phyloP scores from a whole-genome alignment of 371 early-diverging fungal species.

The Apophysomyces trapeziformis region DNA sequence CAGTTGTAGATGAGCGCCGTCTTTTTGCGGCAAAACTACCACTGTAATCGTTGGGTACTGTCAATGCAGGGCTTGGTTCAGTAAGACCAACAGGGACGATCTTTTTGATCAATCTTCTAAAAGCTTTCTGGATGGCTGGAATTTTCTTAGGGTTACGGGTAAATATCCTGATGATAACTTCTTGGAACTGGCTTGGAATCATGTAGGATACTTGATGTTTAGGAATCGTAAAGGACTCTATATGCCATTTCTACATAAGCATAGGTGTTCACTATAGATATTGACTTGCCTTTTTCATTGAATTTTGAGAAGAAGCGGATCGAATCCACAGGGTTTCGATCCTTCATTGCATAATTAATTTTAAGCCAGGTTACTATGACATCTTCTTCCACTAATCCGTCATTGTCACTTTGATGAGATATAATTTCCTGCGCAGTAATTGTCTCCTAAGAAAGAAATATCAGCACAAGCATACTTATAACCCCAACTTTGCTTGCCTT shows the following conservation, averaged over 20 bases:
- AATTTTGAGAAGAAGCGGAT: constrained; percentile 83
- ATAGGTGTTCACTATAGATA: neutral
- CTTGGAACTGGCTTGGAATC: constrained; percentile 75
- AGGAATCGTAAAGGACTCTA: constrained; percentile 67
- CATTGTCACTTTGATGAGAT: constrained; percentile 59
- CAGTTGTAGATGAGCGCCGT: constrained; percentile 20
- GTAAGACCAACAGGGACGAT: constrained; percentile 13
- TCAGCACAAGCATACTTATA: neutral
- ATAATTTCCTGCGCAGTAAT: constrained; percentile 63
- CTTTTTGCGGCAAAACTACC: constrained; percentile 18
- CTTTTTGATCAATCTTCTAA: constrained; percentile 36
- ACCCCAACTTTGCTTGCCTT: constrained; percentile 31
- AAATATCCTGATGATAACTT: constrained; percentile 71
- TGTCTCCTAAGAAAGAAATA: constrained; percentile 31
- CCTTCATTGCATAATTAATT: constrained; percentile 84
- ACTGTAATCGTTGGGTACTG: constrained; percentile 24
- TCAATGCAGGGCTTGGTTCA: constrained; percentile 26
- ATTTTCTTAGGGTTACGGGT: constrained; percentile 66
- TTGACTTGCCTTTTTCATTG: constrained; percentile 48
- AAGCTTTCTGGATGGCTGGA: constrained; percentile 59
- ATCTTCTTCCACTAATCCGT: constrained; percentile 62
- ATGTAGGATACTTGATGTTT: constrained; percentile 75
- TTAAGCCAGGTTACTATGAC: constrained; percentile 74
- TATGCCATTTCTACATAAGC: neutral
- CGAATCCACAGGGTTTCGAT: constrained; percentile 84